phyloP scores from a whole-genome alignment of 768 basidiomycete species.

The Trametes coccinea region DNA sequence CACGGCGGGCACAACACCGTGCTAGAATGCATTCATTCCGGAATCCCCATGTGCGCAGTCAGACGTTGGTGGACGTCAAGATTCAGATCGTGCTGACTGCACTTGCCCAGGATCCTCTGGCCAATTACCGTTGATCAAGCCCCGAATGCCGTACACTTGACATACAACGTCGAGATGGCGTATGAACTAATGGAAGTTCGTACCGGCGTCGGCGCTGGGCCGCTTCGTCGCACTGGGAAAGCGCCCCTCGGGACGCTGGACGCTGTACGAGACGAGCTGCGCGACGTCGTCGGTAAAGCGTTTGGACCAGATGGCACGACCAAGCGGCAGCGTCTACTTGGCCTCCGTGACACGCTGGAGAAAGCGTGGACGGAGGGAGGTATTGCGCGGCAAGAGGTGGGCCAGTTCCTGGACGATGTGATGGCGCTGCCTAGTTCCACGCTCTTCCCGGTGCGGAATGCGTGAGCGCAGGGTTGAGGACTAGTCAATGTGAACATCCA shows the following conservation, averaged over 20 bases:
- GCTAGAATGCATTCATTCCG: conserved; percentile 1
- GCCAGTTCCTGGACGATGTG: conserved; percentile 3
- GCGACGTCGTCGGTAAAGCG: conserved; percentile 22
- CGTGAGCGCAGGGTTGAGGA: too few species aligned
- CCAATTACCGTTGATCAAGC: conserved; percentile 27
- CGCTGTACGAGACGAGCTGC: conserved; percentile 23
- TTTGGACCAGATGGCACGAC: conserved; percentile 27
- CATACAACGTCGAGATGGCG: conserved; percentile 25
- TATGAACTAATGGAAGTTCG: conserved; percentile 32
- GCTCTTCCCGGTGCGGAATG: neutral
- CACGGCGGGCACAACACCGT: conserved; percentile 13
- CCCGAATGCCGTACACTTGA: conserved; percentile 24
- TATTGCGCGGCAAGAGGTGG: conserved; percentile 4
- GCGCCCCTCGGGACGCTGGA: conserved; percentile 27
- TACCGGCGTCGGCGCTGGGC: conserved; percentile 11
- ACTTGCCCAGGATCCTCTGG: conserved; percentile 26
- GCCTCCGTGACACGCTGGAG: conserved; percentile 7
- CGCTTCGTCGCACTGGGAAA: conserved; percentile 9
- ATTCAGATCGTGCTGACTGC: neutral
- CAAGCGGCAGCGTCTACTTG: conserved; percentile 24
- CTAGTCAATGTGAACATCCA: too few species aligned
- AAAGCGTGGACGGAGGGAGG: conserved; percentile 7
- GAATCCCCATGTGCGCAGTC: conserved; percentile 1
- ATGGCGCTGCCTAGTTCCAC: neutral
- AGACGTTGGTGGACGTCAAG: neutral